Evolutionary conservation across 2,329 filamentous ascomycete genomes (phyloP).

Genomic region (Ramularia collo-cygni): DNA sequence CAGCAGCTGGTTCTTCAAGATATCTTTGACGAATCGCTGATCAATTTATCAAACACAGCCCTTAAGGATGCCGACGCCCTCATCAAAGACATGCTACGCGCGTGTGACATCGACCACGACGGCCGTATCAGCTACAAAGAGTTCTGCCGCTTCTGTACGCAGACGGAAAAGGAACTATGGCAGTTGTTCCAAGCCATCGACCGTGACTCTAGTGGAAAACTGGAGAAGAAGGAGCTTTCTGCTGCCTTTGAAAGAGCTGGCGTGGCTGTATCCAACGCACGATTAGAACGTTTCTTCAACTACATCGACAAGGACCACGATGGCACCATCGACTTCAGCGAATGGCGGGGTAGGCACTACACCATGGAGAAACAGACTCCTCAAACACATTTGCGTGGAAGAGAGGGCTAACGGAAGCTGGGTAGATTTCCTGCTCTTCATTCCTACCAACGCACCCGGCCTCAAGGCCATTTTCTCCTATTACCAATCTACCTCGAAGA

Average conservation of each 20-base stretch:
- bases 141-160: conserved; percentile 80
- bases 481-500: conserved; percentile 79
- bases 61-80: conserved; percentile 88
- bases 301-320: conserved; percentile 88
- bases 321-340: conserved; percentile 78
- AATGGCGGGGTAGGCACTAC: conserved; percentile 70
- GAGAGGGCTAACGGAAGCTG: conserved; percentile 3
- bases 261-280: conserved; percentile 67
- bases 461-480: conserved; percentile 81
- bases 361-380: too few relatives aligned
- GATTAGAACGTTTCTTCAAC: conserved; percentile 77
- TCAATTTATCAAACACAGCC: conserved; percentile 37
- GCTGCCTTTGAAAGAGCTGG: conserved; percentile 72
- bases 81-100: conserved; percentile 69
- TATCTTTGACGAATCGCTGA: conserved; percentile 5
- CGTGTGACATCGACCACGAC: conserved; percentile 81
- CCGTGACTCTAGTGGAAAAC: conserved; percentile 71
- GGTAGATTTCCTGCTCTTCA: conserved; percentile 85
- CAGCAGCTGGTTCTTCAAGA: too few relatives aligned
- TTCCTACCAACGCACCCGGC: conserved; percentile 62
- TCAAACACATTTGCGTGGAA: neutral
- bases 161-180: conserved; percentile 77
- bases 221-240: conserved; percentile 80
- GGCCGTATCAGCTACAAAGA: conserved; percentile 90
- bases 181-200: conserved; percentile 82